These are phyloP conservation scores for Rhynchospora breviuscula DNA, from an alignment of 176 grass and related monocot species.

Conservation along the genomic window DNA sequence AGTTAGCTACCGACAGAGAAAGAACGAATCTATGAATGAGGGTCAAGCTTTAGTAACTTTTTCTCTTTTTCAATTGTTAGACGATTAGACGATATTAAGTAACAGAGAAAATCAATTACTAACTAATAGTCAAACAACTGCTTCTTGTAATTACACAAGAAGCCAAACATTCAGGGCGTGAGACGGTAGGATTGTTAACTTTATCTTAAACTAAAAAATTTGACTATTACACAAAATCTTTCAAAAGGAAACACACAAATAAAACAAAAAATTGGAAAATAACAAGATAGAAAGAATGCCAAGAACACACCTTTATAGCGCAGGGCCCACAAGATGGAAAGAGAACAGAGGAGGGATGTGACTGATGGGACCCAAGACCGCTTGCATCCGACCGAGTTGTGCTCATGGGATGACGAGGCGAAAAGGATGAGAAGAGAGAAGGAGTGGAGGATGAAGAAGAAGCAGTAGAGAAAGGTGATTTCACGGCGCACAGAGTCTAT, in stretches of 20 bases:
- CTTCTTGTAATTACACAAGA: too few species aligned
- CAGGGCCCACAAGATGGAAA: slow-evolving; percentile 76
- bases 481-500: slow-evolving; percentile 58
- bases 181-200: too few species aligned
- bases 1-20: neutral
- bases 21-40: neutral
- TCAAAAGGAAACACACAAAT: neutral
- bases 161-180: too few species aligned
- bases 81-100: neutral
- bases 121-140: neutral
- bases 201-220: neutral
- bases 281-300: neutral
- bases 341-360: slow-evolving; percentile 61
- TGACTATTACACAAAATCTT: neutral
- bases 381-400: slow-evolving; percentile 13
- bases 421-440: slow-evolving; percentile 63
- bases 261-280: neutral
- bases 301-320: slow-evolving; percentile 57
- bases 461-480: slow-evolving; percentile 74
- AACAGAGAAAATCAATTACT: neutral
- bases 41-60: neutral
- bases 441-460: slow-evolving; percentile 80
- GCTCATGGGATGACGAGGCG: neutral
- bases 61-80: neutral
- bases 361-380: slow-evolving; percentile 78